These are phyloP conservation scores for Phaeoacremonium minimum DNA, from an alignment of 2,329 filamentous ascomycete genomes.

Conservation along the genomic window DNA sequence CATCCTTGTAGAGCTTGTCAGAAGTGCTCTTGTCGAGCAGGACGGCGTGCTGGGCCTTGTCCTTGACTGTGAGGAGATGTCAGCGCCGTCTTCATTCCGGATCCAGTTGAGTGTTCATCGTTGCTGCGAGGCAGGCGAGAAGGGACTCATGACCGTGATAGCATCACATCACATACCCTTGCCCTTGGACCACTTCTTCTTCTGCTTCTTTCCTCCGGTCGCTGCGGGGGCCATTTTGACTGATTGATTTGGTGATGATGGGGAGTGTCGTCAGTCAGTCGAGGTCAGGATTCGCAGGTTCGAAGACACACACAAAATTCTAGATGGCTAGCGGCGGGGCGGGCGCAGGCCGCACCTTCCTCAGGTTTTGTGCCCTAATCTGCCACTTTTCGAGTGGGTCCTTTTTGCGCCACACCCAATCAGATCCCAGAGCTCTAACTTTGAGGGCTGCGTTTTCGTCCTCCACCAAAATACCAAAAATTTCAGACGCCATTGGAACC, in stretches of 20 bases:
- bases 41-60: constrained; percentile 99
- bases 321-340: too few relatives aligned
- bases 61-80: constrained; percentile 92
- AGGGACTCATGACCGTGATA: not conserved
- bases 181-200: constrained; percentile 69
- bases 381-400: not conserved
- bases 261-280: too few relatives aligned
- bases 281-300: too few relatives aligned
- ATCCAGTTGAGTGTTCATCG: not conserved
- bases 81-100: not conserved
- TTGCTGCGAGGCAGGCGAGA: not conserved
- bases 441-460: too few relatives aligned
- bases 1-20: constrained; percentile 99
- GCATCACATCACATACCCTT: constrained; percentile 56
- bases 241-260: constrained; percentile 23
- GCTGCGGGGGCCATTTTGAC: constrained; percentile 44
- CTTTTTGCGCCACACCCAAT: too few relatives aligned
- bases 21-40: constrained; percentile 96
- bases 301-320: too few relatives aligned
- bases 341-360: too few relatives aligned
- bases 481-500: too few relatives aligned
- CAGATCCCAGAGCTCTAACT: too few relatives aligned
- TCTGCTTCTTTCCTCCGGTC: constrained; percentile 73
- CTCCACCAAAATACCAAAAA: too few relatives aligned
- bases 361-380: not conserved